Evolutionary conservation across 768 basidiomycete species (phyloP).

Genomic region (Serpula lacrymans): DNA sequence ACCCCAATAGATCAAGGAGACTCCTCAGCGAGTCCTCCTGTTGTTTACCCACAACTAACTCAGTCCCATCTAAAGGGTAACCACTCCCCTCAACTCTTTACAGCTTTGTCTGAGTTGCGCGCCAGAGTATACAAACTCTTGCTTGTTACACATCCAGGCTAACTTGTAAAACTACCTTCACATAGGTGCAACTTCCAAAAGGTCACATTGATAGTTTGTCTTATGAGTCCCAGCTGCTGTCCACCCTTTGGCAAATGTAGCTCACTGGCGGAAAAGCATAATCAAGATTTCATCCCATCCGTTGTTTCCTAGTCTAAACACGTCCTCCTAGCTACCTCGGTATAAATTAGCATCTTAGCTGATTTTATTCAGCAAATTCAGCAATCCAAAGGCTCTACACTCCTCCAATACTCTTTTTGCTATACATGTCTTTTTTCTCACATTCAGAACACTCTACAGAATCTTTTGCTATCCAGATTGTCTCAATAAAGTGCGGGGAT

Average conservation of each 20-base stretch:
- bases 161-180: no score
- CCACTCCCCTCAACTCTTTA: no score
- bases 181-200: conserved; percentile 35
- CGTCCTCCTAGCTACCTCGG: conserved; percentile 45
- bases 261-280: conserved; percentile 79
- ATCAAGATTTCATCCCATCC: conserved; percentile 79
- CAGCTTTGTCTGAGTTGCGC: no score
- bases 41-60: no score
- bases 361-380: conserved; percentile 82
- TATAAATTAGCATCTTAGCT: conserved; percentile 74
- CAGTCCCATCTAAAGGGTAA: no score
- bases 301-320: conserved; percentile 56
- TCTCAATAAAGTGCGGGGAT: no score
- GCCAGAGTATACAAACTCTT: no score
- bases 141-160: no score
- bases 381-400: conserved; percentile 87
- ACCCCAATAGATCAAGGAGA: no score
- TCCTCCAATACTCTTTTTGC: conserved; percentile 59
- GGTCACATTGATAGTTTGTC: conserved; percentile 70
- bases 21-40: no score
- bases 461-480: no score
- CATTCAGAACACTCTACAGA: conserved; percentile 72
- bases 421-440: conserved; percentile 74
- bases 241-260: conserved; percentile 65
- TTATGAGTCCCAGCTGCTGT: conserved; percentile 81